Conservation (phyloP, 371 early-diverging fungal genomes). For the Lichtheimia hyalospora region DNA sequence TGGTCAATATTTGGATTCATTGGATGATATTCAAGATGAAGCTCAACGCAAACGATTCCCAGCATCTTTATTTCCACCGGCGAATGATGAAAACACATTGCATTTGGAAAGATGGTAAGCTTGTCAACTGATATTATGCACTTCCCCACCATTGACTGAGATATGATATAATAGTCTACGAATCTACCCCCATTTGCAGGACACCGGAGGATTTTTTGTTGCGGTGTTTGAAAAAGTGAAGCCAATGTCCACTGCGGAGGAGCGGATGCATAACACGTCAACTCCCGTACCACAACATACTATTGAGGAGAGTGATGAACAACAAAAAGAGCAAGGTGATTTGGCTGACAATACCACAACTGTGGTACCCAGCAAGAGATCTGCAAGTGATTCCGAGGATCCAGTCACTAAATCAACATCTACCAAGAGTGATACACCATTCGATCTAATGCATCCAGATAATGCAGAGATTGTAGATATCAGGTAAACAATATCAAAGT, state of each 20-base stretch:
- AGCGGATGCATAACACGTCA: not conserved
- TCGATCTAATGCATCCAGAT: slow-evolving; percentile 63
- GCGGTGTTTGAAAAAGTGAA: slow-evolving; percentile 93
- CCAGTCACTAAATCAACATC: slow-evolving; percentile 24
- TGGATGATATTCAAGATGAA: slow-evolving; percentile 59
- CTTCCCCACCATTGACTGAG: not conserved
- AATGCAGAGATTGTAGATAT: slow-evolving; percentile 60
- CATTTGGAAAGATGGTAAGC: slow-evolving; percentile 78
- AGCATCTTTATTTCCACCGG: slow-evolving; percentile 72
- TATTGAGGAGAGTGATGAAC: slow-evolving; percentile 16
- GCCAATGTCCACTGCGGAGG: slow-evolving; percentile 53
- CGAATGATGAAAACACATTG: slow-evolving; percentile 62
- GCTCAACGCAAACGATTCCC: slow-evolving; percentile 48
- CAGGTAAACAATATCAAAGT: slow-evolving; percentile 17
- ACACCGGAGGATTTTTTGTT: slow-evolving; percentile 99
- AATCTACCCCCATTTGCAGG: slow-evolving; percentile 94
- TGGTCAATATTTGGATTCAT: slow-evolving; percentile 53
- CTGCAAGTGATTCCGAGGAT: not conserved
- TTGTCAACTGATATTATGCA: not conserved
- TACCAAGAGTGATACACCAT: slow-evolving; percentile 64
- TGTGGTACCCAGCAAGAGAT: slow-evolving; percentile 27
- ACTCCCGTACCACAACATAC: slow-evolving; percentile 5
- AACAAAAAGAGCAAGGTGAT: not conserved
- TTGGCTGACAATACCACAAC: not conserved
- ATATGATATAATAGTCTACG: slow-evolving; percentile 61